Percentiles rank a stretch among this genome's conserved stretches.
Conservation (phyloP, 768 basidiomycete species). For the Termitomyces sp. region DNA sequence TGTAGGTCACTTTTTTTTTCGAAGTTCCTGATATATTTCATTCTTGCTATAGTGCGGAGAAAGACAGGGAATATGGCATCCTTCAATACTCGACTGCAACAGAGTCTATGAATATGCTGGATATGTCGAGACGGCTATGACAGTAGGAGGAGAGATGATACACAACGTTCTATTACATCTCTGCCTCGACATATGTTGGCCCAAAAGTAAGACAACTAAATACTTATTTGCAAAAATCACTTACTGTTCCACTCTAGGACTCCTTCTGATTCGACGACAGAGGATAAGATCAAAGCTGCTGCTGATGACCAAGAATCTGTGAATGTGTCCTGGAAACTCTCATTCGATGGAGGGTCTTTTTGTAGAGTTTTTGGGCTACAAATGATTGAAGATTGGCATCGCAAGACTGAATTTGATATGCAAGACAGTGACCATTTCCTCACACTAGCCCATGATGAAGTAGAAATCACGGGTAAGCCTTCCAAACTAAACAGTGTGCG, state of each 20-base stretch:
- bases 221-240: too few relatives aligned
- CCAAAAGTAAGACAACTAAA: conserved; percentile 18
- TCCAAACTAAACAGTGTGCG: background rate
- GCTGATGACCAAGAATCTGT: conserved; percentile 18
- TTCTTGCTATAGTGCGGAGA: conserved; percentile 16
- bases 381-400: background rate
- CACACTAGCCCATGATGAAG: conserved; percentile 13
- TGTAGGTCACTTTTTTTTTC: conserved; percentile 9
- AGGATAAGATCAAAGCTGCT: background rate
- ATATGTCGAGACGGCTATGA: conserved; percentile 15
- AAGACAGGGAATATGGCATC: too few relatives aligned
- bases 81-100: conserved; percentile 17
- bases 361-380: conserved; percentile 17
- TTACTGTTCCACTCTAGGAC: conserved; percentile 2
- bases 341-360: conserved; percentile 21
- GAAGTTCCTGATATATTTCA: background rate
- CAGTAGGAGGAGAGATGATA: conserved; percentile 2
- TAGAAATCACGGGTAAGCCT: conserved; percentile 21
- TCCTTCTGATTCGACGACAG: background rate
- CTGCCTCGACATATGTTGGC: conserved; percentile 17
- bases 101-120: conserved; percentile 20
- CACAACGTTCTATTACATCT: conserved; percentile 11
- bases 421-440: conserved; percentile 15
- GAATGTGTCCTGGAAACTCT: conserved; percentile 28
- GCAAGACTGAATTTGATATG: conserved; percentile 12